These are phyloP conservation scores for Phtheirospermum japonicum DNA, from an alignment of 257 asterid species.

Conservation along the genomic window DNA sequence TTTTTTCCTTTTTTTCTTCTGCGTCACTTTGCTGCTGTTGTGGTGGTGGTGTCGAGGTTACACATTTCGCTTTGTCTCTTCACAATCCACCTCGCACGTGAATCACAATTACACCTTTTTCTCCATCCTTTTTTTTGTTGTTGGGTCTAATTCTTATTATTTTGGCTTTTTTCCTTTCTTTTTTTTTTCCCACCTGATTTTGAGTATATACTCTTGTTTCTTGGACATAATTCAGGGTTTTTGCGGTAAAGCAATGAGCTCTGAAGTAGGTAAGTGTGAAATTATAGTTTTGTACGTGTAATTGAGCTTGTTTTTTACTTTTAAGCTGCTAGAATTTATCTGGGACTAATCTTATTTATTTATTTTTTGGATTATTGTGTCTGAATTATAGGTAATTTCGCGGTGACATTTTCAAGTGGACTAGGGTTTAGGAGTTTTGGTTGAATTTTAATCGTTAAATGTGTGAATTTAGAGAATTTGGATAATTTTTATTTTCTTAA, in stretches of 20 bases:
- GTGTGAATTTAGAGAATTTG: constrained; percentile 10
- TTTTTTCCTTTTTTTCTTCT: not conserved
- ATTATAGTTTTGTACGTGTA: not conserved
- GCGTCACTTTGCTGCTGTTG: constrained; percentile 31
- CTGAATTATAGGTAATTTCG: not conserved
- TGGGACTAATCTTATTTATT: not conserved
- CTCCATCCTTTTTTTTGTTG: too few species aligned
- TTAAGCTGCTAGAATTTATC: not conserved
- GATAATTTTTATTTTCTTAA: not conserved
- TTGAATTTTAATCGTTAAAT: not conserved
- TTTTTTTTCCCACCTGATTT: constrained; percentile 19
- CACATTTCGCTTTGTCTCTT: constrained; percentile 43
- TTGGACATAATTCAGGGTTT: constrained; percentile 20
- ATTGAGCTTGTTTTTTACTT: constrained; percentile 13
- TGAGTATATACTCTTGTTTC: constrained; percentile 29
- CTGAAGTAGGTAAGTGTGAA: constrained; percentile 9
- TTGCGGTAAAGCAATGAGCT: not conserved
- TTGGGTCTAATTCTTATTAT: too few species aligned
- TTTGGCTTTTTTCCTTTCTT: constrained; percentile 16
- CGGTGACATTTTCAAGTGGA: constrained; percentile 16
- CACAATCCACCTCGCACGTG: constrained; percentile 46
- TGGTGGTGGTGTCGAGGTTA: too few species aligned
- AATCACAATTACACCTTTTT: too few species aligned
- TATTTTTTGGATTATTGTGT: not conserved
- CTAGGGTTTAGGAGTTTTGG: constrained; percentile 8